Percentiles rank a stretch among this genome's conserved stretches.
These are phyloP conservation scores for Pestalotiopsis sp. DNA, from an alignment of 2,329 filamentous ascomycete species.

Conservation along the genomic window DNA sequence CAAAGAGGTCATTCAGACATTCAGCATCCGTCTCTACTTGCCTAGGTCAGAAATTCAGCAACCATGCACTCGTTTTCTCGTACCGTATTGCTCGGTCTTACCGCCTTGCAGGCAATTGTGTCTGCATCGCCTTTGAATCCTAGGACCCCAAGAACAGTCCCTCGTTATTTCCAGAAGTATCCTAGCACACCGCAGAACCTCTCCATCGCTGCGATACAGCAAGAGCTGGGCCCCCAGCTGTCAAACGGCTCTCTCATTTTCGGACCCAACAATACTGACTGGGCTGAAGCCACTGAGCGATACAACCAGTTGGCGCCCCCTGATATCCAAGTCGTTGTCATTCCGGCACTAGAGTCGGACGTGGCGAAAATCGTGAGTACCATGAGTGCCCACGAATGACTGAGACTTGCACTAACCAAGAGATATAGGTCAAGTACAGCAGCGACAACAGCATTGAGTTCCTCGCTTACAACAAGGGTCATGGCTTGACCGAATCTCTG, in stretches of 20 bases:
- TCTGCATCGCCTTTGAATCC: background rate
- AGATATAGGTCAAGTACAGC: constrained; percentile 42
- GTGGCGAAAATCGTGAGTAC: constrained; percentile 16
- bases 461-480: constrained; percentile 39
- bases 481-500: constrained; percentile 40
- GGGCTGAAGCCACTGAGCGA: constrained; percentile 11
- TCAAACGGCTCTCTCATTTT: constrained; percentile 1
- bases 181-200: background rate
- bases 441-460: constrained; percentile 39
- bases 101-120: background rate
- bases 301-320: constrained; percentile 13
- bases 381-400: too few species aligned
- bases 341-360: constrained; percentile 15
- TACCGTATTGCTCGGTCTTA: background rate
- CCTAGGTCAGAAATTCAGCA: too few species aligned
- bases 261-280: background rate
- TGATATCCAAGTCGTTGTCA: constrained; percentile 15
- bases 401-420: background rate
- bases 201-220: background rate
- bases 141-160: background rate
- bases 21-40: too few species aligned
- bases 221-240: background rate
- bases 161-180: background rate
- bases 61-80: background rate
- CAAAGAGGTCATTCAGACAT: too few species aligned